Evolutionary conservation across 176 grass and related monocot species (phyloP).

Genomic region (Oryza rufipogon): DNA sequence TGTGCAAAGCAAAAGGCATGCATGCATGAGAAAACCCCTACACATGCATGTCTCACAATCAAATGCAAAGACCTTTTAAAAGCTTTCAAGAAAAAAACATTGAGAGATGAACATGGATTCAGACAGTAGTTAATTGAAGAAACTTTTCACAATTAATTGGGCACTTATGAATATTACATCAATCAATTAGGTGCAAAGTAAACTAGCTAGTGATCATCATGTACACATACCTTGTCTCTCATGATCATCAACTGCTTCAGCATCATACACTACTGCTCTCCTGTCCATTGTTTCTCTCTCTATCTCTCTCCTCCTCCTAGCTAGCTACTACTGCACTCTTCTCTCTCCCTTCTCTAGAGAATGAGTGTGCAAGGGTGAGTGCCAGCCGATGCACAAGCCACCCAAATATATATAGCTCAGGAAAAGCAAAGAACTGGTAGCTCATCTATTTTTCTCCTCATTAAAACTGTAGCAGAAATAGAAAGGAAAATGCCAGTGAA

Average conservation of each 20-base stretch:
- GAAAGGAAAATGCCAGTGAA: not conserved
- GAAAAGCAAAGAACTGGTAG: not conserved
- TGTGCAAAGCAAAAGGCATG: not conserved
- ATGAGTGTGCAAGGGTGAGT: constrained; percentile 1
- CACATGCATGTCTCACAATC: not conserved
- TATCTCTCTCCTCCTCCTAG: not conserved
- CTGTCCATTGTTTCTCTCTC: constrained; percentile 49
- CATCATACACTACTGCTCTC: constrained; percentile 59
- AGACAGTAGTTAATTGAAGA: not conserved
- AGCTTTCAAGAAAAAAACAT: not conserved
- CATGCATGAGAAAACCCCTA: not conserved
- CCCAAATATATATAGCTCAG: constrained; percentile 43
- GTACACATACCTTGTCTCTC: constrained; percentile 68
- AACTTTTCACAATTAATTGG: not conserved
- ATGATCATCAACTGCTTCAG: constrained; percentile 66
- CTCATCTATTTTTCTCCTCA: not conserved
- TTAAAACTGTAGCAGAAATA: not conserved
- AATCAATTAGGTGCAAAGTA: not conserved
- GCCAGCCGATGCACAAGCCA: constrained; percentile 38
- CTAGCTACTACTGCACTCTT: not conserved
- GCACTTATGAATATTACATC: not conserved
- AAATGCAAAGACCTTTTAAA: not conserved
- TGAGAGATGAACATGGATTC: not conserved
- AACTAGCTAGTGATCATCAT: not conserved
- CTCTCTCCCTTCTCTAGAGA: not conserved